Evolutionary conservation across 345 rosid genomes (phyloP).

Genomic region (Ceriops tagal): DNA sequence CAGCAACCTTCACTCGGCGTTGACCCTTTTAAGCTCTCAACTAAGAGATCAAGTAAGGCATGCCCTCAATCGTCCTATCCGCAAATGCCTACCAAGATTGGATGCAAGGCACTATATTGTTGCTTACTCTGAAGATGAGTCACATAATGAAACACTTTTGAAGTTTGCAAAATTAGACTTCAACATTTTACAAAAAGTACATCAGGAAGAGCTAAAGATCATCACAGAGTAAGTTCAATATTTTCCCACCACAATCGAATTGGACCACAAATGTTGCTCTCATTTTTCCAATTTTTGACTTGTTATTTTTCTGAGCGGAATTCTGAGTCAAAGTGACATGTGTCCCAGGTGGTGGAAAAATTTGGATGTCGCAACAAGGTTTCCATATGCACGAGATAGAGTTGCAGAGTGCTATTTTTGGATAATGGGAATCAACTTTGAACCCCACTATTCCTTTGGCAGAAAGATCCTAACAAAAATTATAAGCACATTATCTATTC

Average conservation of each 20-base stretch:
- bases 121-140: not conserved
- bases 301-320: too few relatives aligned
- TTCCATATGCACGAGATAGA: slow-evolving; percentile 19
- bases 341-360: slow-evolving; percentile 21
- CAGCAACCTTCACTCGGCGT: not conserved
- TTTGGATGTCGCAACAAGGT: slow-evolving; percentile 7
- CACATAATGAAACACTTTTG: not conserved
- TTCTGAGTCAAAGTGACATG: not conserved
- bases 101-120: slow-evolving; percentile 6
- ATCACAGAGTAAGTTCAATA: not conserved
- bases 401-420: slow-evolving; percentile 17
- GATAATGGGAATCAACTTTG: slow-evolving; percentile 10
- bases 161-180: slow-evolving; percentile 13
- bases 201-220: not conserved
- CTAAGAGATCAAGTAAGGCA: slow-evolving; percentile 4
- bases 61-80: slow-evolving; percentile 14
- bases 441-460: slow-evolving; percentile 9
- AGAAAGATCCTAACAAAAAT: slow-evolving; percentile 12
- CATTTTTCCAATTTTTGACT: too few relatives aligned
- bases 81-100: slow-evolving; percentile 9
- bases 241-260: too few relatives aligned
- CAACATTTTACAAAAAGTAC: not conserved
- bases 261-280: too few relatives aligned
- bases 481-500: not conserved
- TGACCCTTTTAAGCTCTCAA: not conserved